phyloP scores from a whole-genome alignment of 805 yeast genomes.

The Myxozyma geophila region DNA sequence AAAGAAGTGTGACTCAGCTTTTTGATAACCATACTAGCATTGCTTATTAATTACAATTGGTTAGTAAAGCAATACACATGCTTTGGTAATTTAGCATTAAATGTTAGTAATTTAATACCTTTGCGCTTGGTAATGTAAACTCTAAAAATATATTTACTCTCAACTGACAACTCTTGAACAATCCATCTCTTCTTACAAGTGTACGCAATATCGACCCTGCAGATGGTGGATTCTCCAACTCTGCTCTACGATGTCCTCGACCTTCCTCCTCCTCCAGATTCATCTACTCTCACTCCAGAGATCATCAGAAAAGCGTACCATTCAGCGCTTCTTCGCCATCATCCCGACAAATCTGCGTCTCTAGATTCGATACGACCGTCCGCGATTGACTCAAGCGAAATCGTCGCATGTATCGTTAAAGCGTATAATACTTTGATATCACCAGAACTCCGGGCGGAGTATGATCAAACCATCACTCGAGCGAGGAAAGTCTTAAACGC shows the following conservation, averaged over 20 bases:
- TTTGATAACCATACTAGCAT: background rate
- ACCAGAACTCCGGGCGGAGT: conserved; percentile 49
- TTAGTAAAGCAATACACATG: too few species aligned
- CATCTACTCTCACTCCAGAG: background rate
- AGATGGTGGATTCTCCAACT: conserved; percentile 4
- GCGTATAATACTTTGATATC: conserved; percentile 68
- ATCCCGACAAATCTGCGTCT: conserved; percentile 70
- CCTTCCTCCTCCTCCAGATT: conserved; percentile 18
- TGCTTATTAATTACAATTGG: background rate
- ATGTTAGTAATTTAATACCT: too few species aligned
- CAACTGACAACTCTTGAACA: too few species aligned
- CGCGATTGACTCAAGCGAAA: background rate
- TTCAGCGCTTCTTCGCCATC: conserved; percentile 60
- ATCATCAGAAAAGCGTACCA: conserved; percentile 57
- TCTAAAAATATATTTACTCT: too few species aligned
- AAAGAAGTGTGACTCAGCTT: background rate
- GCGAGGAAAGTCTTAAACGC: conserved; percentile 37
- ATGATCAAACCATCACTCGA: conserved; percentile 55
- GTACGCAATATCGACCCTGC: background rate
- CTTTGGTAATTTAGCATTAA: too few species aligned
- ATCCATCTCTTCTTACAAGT: background rate
- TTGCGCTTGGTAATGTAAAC: too few species aligned
- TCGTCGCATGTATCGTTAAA: conserved; percentile 56
- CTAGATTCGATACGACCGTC: conserved; percentile 23
- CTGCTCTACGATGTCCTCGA: conserved; percentile 11